A percentile compares a stretch with the other conserved stretches of the same genome.
phyloP scores from a whole-genome alignment of 192 early-diverging fungal genomes.

The Phycomyces nitens region DNA sequence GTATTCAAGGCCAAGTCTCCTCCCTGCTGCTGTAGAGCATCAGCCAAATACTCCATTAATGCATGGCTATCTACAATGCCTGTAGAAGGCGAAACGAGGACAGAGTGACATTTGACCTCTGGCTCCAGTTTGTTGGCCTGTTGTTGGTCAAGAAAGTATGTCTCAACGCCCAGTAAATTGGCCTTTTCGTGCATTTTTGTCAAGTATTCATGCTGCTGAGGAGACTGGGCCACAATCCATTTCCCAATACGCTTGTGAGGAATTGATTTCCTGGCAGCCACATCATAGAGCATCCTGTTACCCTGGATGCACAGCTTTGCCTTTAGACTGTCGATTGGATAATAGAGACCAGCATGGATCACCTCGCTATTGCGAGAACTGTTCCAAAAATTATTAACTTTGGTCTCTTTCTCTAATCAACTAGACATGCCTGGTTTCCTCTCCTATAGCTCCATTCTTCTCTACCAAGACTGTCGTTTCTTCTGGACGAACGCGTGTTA shows the following conservation, averaged over 20 bases:
- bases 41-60: constrained; percentile 60
- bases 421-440: constrained; percentile 60
- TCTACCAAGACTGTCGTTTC: constrained; percentile 64
- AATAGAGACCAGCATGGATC: constrained; percentile 87
- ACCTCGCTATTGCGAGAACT: constrained; percentile 86
- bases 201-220: constrained; percentile 52
- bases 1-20: constrained; percentile 55
- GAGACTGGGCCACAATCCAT: constrained; percentile 71
- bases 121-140: constrained; percentile 55
- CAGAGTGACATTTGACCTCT: constrained; percentile 46
- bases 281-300: constrained; percentile 63
- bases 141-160: constrained; percentile 42
- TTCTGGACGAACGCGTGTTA: constrained; percentile 40
- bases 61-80: constrained; percentile 82
- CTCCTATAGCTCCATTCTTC: constrained; percentile 57
- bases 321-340: constrained; percentile 69
- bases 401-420: background rate
- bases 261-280: constrained; percentile 50
- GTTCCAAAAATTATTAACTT: background rate
- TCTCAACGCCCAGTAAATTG: constrained; percentile 46
- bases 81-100: constrained; percentile 66
- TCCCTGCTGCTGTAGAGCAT: constrained; percentile 28
- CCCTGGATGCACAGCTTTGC: constrained; percentile 76
- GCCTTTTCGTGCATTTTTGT: constrained; percentile 53
- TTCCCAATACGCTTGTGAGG: constrained; percentile 61